Evolutionary conservation across 805 yeast species (phyloP).

Genomic region (Yarrowia porcina): DNA sequence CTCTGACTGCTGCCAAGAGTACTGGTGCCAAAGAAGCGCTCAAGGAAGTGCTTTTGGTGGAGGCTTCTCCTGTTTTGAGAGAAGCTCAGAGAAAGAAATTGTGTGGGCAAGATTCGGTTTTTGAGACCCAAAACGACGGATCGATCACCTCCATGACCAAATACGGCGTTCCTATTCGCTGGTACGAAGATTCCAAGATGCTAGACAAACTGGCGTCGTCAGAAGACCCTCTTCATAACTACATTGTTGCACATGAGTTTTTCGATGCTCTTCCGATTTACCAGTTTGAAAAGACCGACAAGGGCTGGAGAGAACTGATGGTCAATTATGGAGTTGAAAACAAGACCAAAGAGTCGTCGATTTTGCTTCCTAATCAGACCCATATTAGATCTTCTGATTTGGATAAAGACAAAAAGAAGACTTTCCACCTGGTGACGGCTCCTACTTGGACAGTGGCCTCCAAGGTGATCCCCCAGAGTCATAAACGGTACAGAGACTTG

Average conservation of each 20-base stretch:
- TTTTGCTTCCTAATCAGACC: conserved; percentile 34
- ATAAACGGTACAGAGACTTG: conserved; percentile 50
- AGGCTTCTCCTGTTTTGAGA: conserved; percentile 66
- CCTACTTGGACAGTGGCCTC: conserved; percentile 63
- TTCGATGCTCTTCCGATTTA: conserved; percentile 83
- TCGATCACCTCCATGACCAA: conserved; percentile 29
- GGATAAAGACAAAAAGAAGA: conserved; percentile 27
- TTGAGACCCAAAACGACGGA: background rate
- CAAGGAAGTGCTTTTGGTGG: conserved; percentile 54
- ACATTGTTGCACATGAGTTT: conserved; percentile 77
- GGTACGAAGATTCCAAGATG: conserved; percentile 38
- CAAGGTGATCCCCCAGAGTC: conserved; percentile 48
- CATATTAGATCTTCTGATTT: conserved; percentile 21
- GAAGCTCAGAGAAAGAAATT: conserved; percentile 51
- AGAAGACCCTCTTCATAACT: conserved; percentile 46
- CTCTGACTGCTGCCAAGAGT: conserved; percentile 29
- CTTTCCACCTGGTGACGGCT: conserved; percentile 56
- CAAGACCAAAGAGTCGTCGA: conserved; percentile 27
- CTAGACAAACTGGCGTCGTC: conserved; percentile 33
- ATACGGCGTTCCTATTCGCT: conserved; percentile 50
- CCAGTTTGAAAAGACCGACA: conserved; percentile 53
- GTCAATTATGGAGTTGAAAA: conserved; percentile 51
- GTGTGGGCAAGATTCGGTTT: conserved; percentile 39
- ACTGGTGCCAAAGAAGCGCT: conserved; percentile 7
- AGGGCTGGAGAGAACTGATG: conserved; percentile 76